Percentiles rank a stretch among this genome's conserved stretches.
phyloP scores from a whole-genome alignment of 1,284 basidiomycete genomes.

The Leccinum angustisporum region DNA sequence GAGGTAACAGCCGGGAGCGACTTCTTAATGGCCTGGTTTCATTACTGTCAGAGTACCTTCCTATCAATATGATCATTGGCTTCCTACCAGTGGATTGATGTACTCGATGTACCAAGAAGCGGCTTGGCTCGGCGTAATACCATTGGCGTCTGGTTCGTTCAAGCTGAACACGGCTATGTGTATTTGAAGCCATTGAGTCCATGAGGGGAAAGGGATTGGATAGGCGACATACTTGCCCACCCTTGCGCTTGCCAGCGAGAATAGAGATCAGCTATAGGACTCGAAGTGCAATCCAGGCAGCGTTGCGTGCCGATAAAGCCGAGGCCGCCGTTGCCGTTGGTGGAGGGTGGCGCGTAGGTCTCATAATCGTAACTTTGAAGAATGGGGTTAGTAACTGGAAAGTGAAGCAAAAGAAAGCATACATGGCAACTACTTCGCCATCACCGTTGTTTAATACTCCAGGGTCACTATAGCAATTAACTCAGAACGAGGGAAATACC shows the following conservation, averaged over 20 bases:
- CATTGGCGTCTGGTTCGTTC: slow-evolving; percentile 37
- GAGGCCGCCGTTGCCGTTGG: slow-evolving; percentile 35
- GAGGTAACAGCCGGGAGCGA: slow-evolving; percentile 38
- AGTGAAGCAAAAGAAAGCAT: neutral
- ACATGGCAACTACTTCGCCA: slow-evolving; percentile 38
- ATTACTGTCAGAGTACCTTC: slow-evolving; percentile 1
- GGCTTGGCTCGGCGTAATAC: slow-evolving; percentile 29
- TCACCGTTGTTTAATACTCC: slow-evolving; percentile 29
- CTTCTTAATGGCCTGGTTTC: slow-evolving; percentile 32
- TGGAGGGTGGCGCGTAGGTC: slow-evolving; percentile 35
- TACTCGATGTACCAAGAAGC: slow-evolving; percentile 39
- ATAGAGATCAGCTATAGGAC: slow-evolving; percentile 34
- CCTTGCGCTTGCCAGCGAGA: slow-evolving; percentile 32
- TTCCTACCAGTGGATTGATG: slow-evolving; percentile 37
- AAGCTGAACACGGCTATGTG: slow-evolving; percentile 37
- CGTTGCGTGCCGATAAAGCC: slow-evolving; percentile 43
- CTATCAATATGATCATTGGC: neutral
- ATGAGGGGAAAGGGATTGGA: neutral
- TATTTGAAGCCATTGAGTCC: neutral
- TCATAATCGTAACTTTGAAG: slow-evolving; percentile 38
- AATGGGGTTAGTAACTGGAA: neutral
- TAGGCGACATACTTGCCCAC: slow-evolving; percentile 31
- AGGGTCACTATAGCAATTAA: slow-evolving; percentile 26
- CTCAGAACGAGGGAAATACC: neutral
- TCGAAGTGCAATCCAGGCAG: slow-evolving; percentile 37